Evolutionary conservation across 495 filamentous ascomycete species (phyloP), one percentile per base, ranked within the genome.

Genomic region (Apodospora peruviana): DNA sequence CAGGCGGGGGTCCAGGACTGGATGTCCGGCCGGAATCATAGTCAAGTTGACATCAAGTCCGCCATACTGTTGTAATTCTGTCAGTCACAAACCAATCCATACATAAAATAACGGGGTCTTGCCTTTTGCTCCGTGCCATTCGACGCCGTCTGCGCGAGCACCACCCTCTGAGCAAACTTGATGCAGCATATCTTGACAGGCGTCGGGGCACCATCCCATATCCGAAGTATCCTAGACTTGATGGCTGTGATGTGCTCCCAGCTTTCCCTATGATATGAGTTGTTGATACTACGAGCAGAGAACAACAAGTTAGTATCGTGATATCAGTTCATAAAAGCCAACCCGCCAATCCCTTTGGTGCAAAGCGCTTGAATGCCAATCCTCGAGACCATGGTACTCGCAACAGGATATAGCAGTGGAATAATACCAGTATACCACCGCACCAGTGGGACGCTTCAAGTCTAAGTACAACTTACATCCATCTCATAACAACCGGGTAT

Each of bases 111-210:
- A 40, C 37, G 41, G 18, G 11, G 16, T 17, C 84, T 42, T 79
- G 95, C 91, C 73, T 88, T 83, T 50, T 88, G 88, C 64, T 97
- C 93, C 22, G 82, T 74, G 55, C 90, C 84, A 51, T 83, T 68
- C 32, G 89, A 90, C 12, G 84, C 84, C 5, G 90, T 96, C 64
- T 98, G 91, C 5, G 88, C 85, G 46, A 95, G 85, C 37, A 98
- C 86, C 29, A 97, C 89, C 21, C 88, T 80, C 71, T 97, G 91
- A 14, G 87, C 83, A 60, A 98, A 97, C 63, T 98, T 98, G 76
- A 96, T 87, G 67, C 93, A 96, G 75, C 89, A 91, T 60, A 96
- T 78, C 60, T 84, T 85, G 38, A 97, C 81, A 1, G 87, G 82
- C 8, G 81, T 73, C 3, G 80, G 73, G 9, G 88, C 89, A 19